Evolutionary conservation across 257 asterid genomes (phyloP).

Genomic region (Cynanchum wilfordii): DNA sequence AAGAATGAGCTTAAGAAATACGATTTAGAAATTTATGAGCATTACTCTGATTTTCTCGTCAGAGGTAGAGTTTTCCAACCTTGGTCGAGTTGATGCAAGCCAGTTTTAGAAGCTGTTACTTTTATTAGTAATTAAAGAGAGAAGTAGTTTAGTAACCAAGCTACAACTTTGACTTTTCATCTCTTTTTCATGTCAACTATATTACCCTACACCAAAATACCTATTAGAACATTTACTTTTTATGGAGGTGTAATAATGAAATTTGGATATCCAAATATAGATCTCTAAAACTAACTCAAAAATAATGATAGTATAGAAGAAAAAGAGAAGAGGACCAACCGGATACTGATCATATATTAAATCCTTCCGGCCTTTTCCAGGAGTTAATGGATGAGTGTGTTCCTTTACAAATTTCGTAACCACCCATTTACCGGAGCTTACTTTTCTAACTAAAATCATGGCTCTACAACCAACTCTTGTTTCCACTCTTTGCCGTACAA

Average conservation of each 20-base stretch:
- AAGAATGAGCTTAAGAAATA: no score
- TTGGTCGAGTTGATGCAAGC: no score
- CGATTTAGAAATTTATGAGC: no score
- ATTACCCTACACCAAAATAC: not conserved
- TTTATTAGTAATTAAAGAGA: no score
- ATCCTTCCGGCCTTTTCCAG: conserved; percentile 87
- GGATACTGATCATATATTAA: conserved; percentile 86
- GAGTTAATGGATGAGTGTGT: conserved; percentile 81
- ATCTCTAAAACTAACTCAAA: not conserved
- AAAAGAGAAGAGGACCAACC: conserved; percentile 26
- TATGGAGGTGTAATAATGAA: not conserved
- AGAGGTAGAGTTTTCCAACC: no score
- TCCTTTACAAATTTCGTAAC: conserved; percentile 87
- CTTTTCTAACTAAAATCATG: conserved; percentile 87
- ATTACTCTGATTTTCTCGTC: no score
- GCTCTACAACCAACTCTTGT: conserved; percentile 99
- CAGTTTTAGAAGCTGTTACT: no score
- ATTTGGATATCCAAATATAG: not conserved
- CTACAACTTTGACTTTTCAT: no score
- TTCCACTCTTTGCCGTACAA: conserved; percentile 88
- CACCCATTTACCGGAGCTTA: conserved; percentile 77
- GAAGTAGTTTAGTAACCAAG: no score
- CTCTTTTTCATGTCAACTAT: no score
- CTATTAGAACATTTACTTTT: not conserved
- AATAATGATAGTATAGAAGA: not conserved